Base-by-base conservation (phyloP, 768 basidiomycete species). In the Candolleomyces efflorescens region DNA sequence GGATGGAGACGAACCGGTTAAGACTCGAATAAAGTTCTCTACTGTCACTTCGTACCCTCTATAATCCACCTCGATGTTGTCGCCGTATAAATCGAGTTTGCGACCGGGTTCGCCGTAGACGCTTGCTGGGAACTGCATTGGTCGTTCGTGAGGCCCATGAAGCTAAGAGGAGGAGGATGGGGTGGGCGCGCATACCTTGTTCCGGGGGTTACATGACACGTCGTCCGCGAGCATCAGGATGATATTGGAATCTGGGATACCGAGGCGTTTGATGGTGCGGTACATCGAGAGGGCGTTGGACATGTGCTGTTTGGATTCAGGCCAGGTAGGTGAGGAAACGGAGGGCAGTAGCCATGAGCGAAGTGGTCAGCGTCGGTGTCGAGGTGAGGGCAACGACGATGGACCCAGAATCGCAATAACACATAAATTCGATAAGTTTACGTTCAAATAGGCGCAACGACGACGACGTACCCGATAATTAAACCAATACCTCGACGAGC, bases 171-270 rank as follows among this genome's bases (percentile, higher is more conserved):
- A 11, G 32, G 5, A 32, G 32, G 11, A 32, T 7, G 6, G 32
- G 11, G 32, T 11, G 11, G 32, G 32, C 32, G 32, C 32, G n/a
- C n/a, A n/a, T n/a, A 32, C 32, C 32, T 83, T 85, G 75, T 99
- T 98, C 41, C 96, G 82, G 7, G 92, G 66, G 68, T 98, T 97
- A 67, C 97, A 99, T 0, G 96, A 91, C 1, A 83, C 91, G 68
- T 98, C 97, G 69, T 99, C 97, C 5, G 96, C 92, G 53, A 99
- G 82, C 97, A 98, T 98, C 54, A 99, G 86, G 71, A 99, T 96
- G 69, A 99, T 98, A 65, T 98, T 95, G 11, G 92, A 94, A 75
- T 99, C 97, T 18, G 97, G 96, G 59, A 99, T 97, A 13, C 97
- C 97, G 10, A 99, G 83, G 6, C 95, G 88, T 69, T 99, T 98